A percentile compares a stretch with the other conserved stretches of the same genome.
Evolutionary conservation across 2,329 filamentous ascomycete genomes (phyloP).

Genomic region (Cladosporium colombiae): DNA sequence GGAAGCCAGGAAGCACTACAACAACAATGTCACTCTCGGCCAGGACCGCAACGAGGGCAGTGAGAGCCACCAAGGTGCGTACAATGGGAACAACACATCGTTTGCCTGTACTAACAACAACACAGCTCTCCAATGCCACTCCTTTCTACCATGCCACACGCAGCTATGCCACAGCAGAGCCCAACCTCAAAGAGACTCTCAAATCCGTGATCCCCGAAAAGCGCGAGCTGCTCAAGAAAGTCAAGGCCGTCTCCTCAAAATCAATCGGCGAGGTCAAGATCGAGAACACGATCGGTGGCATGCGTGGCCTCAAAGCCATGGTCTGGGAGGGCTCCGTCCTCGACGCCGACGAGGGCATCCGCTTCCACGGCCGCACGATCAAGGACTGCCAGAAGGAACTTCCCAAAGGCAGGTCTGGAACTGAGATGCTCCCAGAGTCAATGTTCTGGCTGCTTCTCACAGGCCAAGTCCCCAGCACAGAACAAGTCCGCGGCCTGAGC

Average conservation of each 20-base stretch:
- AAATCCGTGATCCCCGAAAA: constrained; percentile 85
- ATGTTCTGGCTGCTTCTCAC: constrained; percentile 99
- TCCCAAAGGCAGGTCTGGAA: constrained; percentile 87
- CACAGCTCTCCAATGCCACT: constrained; percentile 31
- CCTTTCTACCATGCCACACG: constrained; percentile 41
- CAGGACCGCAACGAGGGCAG: constrained; percentile 61
- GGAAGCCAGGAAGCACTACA: constrained; percentile 1
- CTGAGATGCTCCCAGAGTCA: constrained; percentile 96
- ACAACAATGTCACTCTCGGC: constrained; percentile 63
- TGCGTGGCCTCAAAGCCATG: constrained; percentile 95
- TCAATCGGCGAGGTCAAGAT: constrained; percentile 90
- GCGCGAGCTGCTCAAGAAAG: constrained; percentile 87
- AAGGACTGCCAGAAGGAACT: constrained; percentile 92
- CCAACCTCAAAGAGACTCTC: constrained; percentile 85
- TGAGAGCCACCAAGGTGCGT: constrained; percentile 64
- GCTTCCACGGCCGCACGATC: constrained; percentile 96
- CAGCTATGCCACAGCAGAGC: constrained; percentile 74
- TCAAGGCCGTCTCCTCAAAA: constrained; percentile 82
- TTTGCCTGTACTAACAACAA: not conserved
- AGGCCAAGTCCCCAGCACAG: constrained; percentile 80
- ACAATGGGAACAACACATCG: constrained; percentile 5
- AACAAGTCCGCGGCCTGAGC: constrained; percentile 80
- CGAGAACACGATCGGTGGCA: constrained; percentile 90
- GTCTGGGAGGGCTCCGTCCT: constrained; percentile 98
- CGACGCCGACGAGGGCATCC: constrained; percentile 94